These are phyloP conservation scores for Nitzschia palea DNA, from an alignment of 108 stramenopile species.

Conservation along the genomic window DNA sequence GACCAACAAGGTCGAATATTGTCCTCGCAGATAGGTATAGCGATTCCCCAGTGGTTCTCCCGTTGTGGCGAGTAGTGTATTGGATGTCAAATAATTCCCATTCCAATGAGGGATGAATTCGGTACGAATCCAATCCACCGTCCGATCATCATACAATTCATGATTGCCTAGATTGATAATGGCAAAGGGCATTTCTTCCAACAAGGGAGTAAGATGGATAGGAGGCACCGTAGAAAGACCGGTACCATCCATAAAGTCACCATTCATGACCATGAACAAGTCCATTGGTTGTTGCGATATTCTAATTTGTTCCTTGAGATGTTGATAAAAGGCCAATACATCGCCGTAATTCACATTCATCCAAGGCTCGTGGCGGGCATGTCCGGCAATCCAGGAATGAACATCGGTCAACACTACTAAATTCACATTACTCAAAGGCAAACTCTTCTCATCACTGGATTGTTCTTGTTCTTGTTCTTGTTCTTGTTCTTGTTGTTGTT, in stretches of 20 bases:
- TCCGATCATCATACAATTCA: slow-evolving; percentile 51
- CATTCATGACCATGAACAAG: slow-evolving; percentile 82
- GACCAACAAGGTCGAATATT: slow-evolving; percentile 39
- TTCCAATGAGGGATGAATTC: slow-evolving; percentile 60
- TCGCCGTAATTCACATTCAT: slow-evolving; percentile 68
- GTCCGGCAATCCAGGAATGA: slow-evolving; percentile 77
- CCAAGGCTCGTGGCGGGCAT: slow-evolving; percentile 43
- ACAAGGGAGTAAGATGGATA: slow-evolving; percentile 47
- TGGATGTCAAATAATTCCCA: slow-evolving; percentile 64
- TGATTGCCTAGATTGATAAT: slow-evolving; percentile 78
- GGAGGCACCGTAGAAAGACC: slow-evolving; percentile 56
- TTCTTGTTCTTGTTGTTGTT: too few relatives aligned
- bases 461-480: neutral
- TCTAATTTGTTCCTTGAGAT: slow-evolving; percentile 21
- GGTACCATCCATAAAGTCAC: slow-evolving; percentile 82
- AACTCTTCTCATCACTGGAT: too few relatives aligned
- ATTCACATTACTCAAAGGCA: slow-evolving; percentile 48
- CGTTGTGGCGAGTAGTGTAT: slow-evolving; percentile 16
- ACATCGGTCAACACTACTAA: slow-evolving; percentile 77
- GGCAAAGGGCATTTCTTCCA: slow-evolving; percentile 74
- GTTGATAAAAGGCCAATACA: slow-evolving; percentile 58
- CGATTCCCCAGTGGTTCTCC: slow-evolving; percentile 43
- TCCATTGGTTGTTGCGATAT: neutral
- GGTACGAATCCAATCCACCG: slow-evolving; percentile 20
- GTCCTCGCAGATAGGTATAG: slow-evolving; percentile 53